Percentiles rank a stretch among this genome's conserved stretches.
phyloP scores from a whole-genome alignment of 164 flowering plant species.

The Brasenia schreberi region DNA sequence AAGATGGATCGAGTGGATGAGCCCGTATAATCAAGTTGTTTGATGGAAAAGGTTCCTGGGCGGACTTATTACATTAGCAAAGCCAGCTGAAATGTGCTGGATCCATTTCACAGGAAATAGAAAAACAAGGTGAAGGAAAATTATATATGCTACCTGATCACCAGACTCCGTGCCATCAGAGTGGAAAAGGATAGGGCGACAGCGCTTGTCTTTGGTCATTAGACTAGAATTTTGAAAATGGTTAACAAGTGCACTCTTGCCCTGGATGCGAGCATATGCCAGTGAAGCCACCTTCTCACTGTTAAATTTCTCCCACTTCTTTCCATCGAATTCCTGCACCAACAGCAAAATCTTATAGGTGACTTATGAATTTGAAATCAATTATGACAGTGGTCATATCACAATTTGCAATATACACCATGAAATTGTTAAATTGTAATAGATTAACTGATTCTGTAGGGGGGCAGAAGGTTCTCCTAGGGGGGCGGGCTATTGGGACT shows the following conservation, averaged over 20 bases:
- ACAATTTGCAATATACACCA: no score
- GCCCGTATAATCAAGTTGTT: neutral
- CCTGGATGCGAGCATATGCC: conserved; percentile 98
- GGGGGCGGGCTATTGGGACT: no score
- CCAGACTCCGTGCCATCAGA: conserved; percentile 49
- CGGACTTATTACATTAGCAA: neutral
- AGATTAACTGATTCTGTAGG: no score
- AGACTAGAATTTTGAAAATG: conserved; percentile 96
- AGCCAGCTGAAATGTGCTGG: neutral
- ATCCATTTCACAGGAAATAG: neutral
- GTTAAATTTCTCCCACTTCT: conserved; percentile 97
- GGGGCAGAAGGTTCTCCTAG: no score
- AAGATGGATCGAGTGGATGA: neutral
- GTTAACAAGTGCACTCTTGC: conserved; percentile 72
- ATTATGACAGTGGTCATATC: no score
- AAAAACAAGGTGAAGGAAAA: no score
- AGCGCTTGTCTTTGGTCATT: conserved; percentile 98
- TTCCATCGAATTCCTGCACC: conserved; percentile 80
- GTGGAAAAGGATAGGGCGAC: conserved; percentile 87
- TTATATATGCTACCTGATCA: conserved; percentile 40
- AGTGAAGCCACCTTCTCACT: conserved; percentile 96
- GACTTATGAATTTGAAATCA: no score
- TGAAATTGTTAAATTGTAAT: no score
- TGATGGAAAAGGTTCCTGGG: neutral
- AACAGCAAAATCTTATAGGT: no score